Evolutionary conservation across 805 yeast species (phyloP), one percentile per base, ranked within the genome.

Genomic region (Blastobotrys attinorum): DNA sequence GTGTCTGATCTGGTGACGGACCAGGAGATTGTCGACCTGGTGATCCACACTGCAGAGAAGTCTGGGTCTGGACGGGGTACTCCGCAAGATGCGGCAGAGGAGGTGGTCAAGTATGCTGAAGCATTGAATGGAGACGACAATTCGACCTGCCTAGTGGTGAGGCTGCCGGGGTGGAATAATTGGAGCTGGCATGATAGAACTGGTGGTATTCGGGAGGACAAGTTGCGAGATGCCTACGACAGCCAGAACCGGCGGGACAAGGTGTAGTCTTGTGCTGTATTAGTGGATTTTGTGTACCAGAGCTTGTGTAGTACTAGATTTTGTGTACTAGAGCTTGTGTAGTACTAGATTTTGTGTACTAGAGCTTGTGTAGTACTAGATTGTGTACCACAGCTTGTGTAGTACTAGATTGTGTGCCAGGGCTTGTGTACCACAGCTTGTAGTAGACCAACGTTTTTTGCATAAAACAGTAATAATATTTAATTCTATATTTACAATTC

Each of bases 81-180:
- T 0, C 96, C 97, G 0, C 95, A 85, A 54, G 74, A 67, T 37
- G 85, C 94, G 31, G 89, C 97, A 0, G 79, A 76, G 47, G 97
- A 89, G 59, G 83, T 92, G 16, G 77, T 90, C 10, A 74, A 79
- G 54, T 92, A 80, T 60, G 82, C 88, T 8, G 88, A 83, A 58
- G 84, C 84, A 34, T 74, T 89, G 6, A 95, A 95, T 11, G 92
- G 95, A 2, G 88, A 85, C 55, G 98, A 92, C 61, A 92, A 92
- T 63, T 95, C 97, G n/a, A 87, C 97, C 2, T 87, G 96, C 59
- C 57, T 83, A 49, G 84, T 92, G 3, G 63, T 90, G 8, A 69
- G 94, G 47, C 66, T 92, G 44, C 72, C 75, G 29, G 96, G 96
- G 7, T 92, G 98, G 98, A 96, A 96, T 4, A 74, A 78, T 44